Evolutionary conservation across 2,329 filamentous ascomycete species (phyloP).

Genomic region (Zopfia rhizophila): DNA sequence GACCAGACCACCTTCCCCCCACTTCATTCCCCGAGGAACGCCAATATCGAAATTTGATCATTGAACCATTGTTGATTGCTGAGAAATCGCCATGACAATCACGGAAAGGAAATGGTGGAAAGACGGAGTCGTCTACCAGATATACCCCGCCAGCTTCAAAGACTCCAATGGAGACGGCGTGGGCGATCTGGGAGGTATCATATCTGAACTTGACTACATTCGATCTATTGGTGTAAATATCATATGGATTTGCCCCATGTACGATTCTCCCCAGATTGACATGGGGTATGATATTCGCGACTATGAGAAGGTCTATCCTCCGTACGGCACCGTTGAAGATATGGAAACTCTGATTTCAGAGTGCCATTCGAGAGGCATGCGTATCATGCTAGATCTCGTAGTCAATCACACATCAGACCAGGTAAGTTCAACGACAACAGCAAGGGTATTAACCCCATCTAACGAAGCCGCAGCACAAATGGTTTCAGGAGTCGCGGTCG

Average conservation of each 20-base stretch:
- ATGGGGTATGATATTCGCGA: slow-evolving; percentile 54
- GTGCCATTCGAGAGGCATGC: slow-evolving; percentile 49
- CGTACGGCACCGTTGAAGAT: slow-evolving; percentile 53
- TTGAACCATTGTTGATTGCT: slow-evolving; percentile 1
- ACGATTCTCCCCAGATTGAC: slow-evolving; percentile 59
- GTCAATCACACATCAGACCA: slow-evolving; percentile 53
- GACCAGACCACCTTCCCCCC: too few relatives aligned
- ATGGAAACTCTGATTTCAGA: slow-evolving; percentile 51
- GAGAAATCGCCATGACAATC: slow-evolving; percentile 38
- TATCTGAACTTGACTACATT: slow-evolving; percentile 66
- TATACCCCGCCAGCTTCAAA: slow-evolving; percentile 71
- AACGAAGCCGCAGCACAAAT: slow-evolving; percentile 57
- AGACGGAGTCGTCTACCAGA: slow-evolving; percentile 69
- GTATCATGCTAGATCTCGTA: slow-evolving; percentile 53
- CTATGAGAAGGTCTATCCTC: slow-evolving; percentile 52
- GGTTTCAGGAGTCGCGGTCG: slow-evolving; percentile 67
- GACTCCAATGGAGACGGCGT: slow-evolving; percentile 67
- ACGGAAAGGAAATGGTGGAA: slow-evolving; percentile 65
- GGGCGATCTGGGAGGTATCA: slow-evolving; percentile 68
- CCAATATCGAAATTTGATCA: too few relatives aligned
- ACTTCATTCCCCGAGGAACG: too few relatives aligned
- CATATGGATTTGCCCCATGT: slow-evolving; percentile 54
- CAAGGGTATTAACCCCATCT: slow-evolving; percentile 15
- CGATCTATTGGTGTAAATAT: slow-evolving; percentile 57
- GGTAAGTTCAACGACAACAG: slow-evolving; percentile 25